phyloP scores from a whole-genome alignment of 23 red algal species.

The Cyanidium caldarium region DNA sequence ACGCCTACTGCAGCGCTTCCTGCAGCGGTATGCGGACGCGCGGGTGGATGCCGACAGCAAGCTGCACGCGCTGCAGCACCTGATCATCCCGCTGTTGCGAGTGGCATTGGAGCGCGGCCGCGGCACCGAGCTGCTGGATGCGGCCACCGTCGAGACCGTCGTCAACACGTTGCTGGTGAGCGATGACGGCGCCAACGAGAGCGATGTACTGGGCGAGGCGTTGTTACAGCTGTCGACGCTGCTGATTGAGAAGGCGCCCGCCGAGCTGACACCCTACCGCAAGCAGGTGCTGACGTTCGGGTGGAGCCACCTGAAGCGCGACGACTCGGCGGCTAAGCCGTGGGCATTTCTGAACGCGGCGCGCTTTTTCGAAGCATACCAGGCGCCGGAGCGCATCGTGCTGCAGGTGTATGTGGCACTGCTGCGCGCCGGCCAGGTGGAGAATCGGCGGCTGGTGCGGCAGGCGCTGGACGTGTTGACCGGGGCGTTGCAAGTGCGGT shows the following conservation, averaged over 20 bases:
- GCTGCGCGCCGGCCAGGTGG: constrained; percentile 61
- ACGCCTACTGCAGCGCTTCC: constrained; percentile 32
- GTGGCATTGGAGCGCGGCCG: constrained; percentile 6
- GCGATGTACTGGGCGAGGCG: constrained; percentile 34
- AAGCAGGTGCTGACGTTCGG: constrained; percentile 94
- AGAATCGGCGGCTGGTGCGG: constrained; percentile 44
- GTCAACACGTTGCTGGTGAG: constrained; percentile 32
- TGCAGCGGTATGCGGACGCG: constrained; percentile 28
- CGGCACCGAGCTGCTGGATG: constrained; percentile 11
- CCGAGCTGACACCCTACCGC: constrained; percentile 49
- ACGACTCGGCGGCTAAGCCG: constrained; percentile 74
- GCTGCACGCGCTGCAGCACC: constrained; percentile 51
- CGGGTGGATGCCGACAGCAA: constrained; percentile 36
- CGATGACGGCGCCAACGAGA: not conserved
- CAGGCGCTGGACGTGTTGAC: constrained; percentile 68
- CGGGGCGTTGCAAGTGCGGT: constrained; percentile 40
- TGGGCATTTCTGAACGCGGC: constrained; percentile 94
- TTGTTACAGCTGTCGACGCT: constrained; percentile 79
- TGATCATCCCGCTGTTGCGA: constrained; percentile 54
- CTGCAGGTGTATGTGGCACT: constrained; percentile 91
- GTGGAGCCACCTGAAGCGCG: constrained; percentile 95
- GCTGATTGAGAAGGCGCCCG: constrained; percentile 60
- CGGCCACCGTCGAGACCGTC: constrained; percentile 27
- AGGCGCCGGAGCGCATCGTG: constrained; percentile 76
- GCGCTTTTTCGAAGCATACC: constrained; percentile 87